Base-by-base conservation (phyloP, 768 basidiomycete genomes). In the Phaeotremella skinneri region DNA sequence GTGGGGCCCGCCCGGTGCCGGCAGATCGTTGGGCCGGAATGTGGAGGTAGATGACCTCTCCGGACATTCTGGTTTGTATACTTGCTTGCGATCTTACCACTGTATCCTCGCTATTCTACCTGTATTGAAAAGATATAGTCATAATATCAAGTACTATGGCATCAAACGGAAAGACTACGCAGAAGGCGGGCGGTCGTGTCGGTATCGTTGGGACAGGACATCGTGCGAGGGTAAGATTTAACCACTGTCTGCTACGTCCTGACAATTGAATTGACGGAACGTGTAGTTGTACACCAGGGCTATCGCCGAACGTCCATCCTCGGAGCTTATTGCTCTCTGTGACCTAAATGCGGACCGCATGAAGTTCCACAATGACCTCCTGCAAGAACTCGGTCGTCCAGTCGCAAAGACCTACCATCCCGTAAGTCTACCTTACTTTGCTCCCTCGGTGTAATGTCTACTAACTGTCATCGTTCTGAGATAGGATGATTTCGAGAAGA, bases 271-370 rank as follows among this genome's bases (percentile, higher is more conserved):
- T 26, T 30, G 20, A 20, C 13, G 5, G 5, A 39, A 79, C 29
- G 79, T 77, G 2, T 78, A 79, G 54, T 81, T 83, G 76, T 83
- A 80, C 76, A 75, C 81, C 4, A 76, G 78, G 7, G 81, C 81
- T 16, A 79, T 83, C 45, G 76, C 80, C 34, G 81, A 74, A 32
- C 78, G 82, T 5, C 81, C 81, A 2, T 54, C 72, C 29, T 79
- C 77, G 49, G 56, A 63, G 34, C 72, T 82, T 26, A 81, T 83
- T 13, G 81, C 80, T 6, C 59, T 83, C 51, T 82, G 81, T 65
- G 82, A 83, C 65, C 77, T 80, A 52, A 83, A 83, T 65, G 59
- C 73, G 4, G 77, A 81, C 52, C 78, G 82, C 9, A 81, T 82
- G 31, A 74, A 76, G 54, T 79, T 79, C 68, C 81, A 82, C 70